Evolutionary conservation across 2,329 filamentous ascomycete species (phyloP).

Genomic region (Falciphora oryzae): DNA sequence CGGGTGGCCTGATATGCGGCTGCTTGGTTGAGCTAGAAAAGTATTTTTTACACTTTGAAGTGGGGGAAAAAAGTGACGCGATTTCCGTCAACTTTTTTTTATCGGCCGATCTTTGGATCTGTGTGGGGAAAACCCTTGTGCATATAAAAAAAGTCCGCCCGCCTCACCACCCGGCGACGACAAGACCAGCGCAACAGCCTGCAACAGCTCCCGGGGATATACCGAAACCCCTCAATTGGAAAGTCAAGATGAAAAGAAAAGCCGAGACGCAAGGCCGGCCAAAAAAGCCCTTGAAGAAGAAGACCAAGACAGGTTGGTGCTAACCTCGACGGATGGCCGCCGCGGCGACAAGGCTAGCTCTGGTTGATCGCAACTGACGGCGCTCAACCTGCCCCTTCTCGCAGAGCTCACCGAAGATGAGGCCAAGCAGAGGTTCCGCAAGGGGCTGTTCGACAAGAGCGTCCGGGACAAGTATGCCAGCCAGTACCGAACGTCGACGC

Average conservation of each 20-base stretch:
- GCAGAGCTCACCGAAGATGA: constrained; percentile 43
- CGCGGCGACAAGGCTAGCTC: background rate
- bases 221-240: constrained; percentile 18
- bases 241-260: constrained; percentile 54
- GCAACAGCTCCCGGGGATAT: background rate
- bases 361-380: background rate
- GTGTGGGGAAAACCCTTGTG: background rate
- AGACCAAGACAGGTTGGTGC: constrained; percentile 42
- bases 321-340: background rate
- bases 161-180: background rate
- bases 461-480: constrained; percentile 54
- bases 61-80: background rate
- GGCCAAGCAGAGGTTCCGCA: constrained; percentile 55
- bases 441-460: constrained; percentile 57
- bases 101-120: constrained; percentile 9
- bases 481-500: constrained; percentile 57
- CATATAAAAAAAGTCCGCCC: constrained; percentile 3
- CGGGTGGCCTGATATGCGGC: background rate
- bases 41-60: background rate
- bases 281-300: constrained; percentile 45
- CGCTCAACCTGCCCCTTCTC: constrained; percentile 8
- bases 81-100: constrained; percentile 4
- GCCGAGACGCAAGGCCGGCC: constrained; percentile 39
- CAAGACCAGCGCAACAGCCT: background rate
- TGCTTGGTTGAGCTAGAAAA: no score